Evolutionary conservation across 805 yeast genomes (phyloP).

Genomic region (Sporopachydermia quercuum): DNA sequence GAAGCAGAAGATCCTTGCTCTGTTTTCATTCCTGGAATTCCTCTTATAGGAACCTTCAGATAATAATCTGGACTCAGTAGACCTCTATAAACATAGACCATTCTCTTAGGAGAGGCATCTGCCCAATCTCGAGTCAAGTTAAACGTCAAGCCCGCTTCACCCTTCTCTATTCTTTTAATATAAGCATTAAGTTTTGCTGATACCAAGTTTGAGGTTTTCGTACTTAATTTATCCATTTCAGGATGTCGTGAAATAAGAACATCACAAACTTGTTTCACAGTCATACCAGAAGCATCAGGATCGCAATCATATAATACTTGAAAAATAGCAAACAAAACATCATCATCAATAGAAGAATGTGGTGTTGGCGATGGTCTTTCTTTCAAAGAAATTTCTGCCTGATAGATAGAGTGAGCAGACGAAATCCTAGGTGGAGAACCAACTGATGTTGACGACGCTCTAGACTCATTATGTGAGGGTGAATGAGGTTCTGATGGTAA

Average conservation of each 20-base stretch:
- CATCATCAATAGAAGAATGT: constrained; percentile 49
- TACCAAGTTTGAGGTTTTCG: constrained; percentile 68
- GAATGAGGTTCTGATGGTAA: background rate
- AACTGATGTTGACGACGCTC: constrained; percentile 23
- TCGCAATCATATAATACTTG: constrained; percentile 57
- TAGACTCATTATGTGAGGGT: constrained; percentile 15
- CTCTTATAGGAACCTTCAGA: constrained; percentile 8
- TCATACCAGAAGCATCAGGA: constrained; percentile 61
- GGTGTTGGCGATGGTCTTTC: constrained; percentile 59
- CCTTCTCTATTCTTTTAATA: constrained; percentile 74
- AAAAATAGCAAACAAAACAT: constrained; percentile 62
- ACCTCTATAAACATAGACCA: constrained; percentile 81
- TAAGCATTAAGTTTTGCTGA: constrained; percentile 76
- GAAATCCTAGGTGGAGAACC: constrained; percentile 61
- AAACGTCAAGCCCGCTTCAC: constrained; percentile 56
- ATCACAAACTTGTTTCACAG: constrained; percentile 82
- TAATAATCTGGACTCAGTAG: constrained; percentile 36
- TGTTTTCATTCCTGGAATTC: constrained; percentile 2
- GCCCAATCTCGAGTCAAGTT: constrained; percentile 84
- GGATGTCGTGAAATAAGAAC: constrained; percentile 61
- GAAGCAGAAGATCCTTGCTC: background rate
- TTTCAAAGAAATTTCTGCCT: background rate
- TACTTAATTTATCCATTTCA: constrained; percentile 67
- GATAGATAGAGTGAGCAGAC: constrained; percentile 55
- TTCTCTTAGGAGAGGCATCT: constrained; percentile 75